Percentiles rank a stretch among this genome's conserved stretches.
These are phyloP conservation scores for Diaporthe batatas DNA, from an alignment of 2,329 filamentous ascomycete species.

Conservation along the genomic window DNA sequence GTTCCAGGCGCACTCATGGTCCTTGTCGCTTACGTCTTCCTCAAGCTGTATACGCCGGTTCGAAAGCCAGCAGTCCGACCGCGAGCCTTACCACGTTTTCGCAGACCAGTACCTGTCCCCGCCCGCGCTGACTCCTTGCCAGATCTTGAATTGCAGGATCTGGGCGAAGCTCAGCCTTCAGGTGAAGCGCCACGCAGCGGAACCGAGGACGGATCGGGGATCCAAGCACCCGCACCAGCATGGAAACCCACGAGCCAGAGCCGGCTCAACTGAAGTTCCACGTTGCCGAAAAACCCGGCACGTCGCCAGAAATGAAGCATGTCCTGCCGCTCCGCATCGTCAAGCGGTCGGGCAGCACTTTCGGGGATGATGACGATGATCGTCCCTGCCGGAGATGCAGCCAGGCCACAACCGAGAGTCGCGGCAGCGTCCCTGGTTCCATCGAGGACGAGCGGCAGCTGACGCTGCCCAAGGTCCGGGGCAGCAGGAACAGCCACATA, in stretches of 20 bases:
- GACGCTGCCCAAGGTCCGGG: slow-evolving; percentile 54
- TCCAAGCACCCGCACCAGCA: slow-evolving; percentile 43
- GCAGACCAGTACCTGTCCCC: not conserved
- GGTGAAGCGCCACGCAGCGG: not conserved
- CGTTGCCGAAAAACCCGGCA: slow-evolving; percentile 43
- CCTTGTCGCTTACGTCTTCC: slow-evolving; percentile 31
- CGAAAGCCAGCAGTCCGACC: not conserved
- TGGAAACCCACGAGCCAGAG: slow-evolving; percentile 52
- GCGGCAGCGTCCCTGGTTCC: slow-evolving; percentile 45
- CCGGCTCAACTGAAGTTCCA: slow-evolving; percentile 51
- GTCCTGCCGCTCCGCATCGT: slow-evolving; percentile 64
- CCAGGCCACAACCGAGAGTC: slow-evolving; percentile 45
- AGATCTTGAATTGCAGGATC: slow-evolving; percentile 49
- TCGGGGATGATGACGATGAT: slow-evolving; percentile 8
- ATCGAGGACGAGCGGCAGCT: slow-evolving; percentile 47
- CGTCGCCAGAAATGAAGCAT: slow-evolving; percentile 38
- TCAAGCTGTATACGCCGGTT: slow-evolving; percentile 31
- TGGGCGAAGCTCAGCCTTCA: slow-evolving; percentile 1
- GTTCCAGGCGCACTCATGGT: slow-evolving; percentile 37
- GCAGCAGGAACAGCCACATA: slow-evolving; percentile 32
- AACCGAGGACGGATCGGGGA: slow-evolving; percentile 10
- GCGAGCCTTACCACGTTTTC: not conserved
- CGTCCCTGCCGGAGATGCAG: slow-evolving; percentile 42
- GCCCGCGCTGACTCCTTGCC: slow-evolving; percentile 50
- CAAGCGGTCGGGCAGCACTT: slow-evolving; percentile 54